Conservation (phyloP, 2,329 filamentous ascomycete genomes). For the Seiridium unicorne region DNA sequence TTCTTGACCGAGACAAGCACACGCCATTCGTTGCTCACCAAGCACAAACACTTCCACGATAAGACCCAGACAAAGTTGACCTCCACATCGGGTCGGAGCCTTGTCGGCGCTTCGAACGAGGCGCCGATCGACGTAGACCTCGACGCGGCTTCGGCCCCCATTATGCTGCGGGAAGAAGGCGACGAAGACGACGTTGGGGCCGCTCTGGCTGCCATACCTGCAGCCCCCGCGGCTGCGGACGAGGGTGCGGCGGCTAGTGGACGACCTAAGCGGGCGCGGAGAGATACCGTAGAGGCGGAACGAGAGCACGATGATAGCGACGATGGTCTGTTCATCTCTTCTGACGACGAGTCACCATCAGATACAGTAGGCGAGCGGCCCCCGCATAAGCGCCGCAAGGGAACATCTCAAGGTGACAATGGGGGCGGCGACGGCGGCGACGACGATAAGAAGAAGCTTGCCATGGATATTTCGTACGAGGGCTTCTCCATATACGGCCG, state of each 20-base stretch:
- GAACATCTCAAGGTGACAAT: slow-evolving; percentile 27
- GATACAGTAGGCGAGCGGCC: slow-evolving; percentile 30
- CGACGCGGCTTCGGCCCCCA: slow-evolving; percentile 30
- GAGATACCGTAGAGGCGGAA: slow-evolving; percentile 21
- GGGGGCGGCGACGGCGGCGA: slow-evolving; percentile 32
- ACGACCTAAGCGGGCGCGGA: slow-evolving; percentile 28
- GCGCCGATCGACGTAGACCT: slow-evolving; percentile 52
- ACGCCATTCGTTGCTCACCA: slow-evolving; percentile 81
- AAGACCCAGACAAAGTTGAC: slow-evolving; percentile 50
- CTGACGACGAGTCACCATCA: slow-evolving; percentile 30
- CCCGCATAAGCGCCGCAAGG: slow-evolving; percentile 45
- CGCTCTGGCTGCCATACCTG: slow-evolving; percentile 56
- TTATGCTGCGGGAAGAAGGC: slow-evolving; percentile 50
- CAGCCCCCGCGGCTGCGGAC: slow-evolving; percentile 25
- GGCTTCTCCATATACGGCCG: slow-evolving; percentile 95
- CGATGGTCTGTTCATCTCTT: slow-evolving; percentile 32
- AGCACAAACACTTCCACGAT: slow-evolving; percentile 75
- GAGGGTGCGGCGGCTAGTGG: slow-evolving; percentile 21
- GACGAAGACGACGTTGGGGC: slow-evolving; percentile 59
- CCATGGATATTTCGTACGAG: slow-evolving; percentile 84
- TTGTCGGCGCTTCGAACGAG: slow-evolving; percentile 56
- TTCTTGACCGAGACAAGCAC: slow-evolving; percentile 86
- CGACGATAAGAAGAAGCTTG: slow-evolving; percentile 88
- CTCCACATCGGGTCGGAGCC: slow-evolving; percentile 58
- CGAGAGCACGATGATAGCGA: slow-evolving; percentile 22